These are phyloP conservation scores for Wickerhamomyces tratensis DNA, from an alignment of 805 yeast genomes.

Conservation along the genomic window DNA sequence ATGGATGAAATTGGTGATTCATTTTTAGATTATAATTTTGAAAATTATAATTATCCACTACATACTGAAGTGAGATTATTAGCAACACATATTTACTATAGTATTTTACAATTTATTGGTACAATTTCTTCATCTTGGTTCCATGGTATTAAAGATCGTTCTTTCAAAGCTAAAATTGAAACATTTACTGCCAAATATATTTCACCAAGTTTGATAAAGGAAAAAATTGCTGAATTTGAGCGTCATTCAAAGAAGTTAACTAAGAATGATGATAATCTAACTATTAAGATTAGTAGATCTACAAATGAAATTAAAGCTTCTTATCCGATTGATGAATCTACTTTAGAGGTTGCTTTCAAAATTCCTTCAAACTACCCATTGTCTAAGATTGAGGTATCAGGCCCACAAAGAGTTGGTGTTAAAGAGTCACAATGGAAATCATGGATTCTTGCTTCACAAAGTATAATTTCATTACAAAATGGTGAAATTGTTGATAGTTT, in stretches of 20 bases:
- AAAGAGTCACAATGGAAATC: conserved; percentile 91
- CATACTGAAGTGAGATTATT: conserved; percentile 28
- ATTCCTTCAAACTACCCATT: conserved; percentile 77
- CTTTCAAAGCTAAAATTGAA: conserved; percentile 50
- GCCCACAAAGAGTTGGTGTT: conserved; percentile 76
- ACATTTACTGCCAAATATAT: conserved; percentile 49
- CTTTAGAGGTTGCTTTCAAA: conserved; percentile 65
- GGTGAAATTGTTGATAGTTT: conserved; percentile 44
- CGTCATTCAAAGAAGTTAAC: conserved; percentile 25
- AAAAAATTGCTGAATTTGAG: conserved; percentile 45
- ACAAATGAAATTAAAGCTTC: conserved; percentile 62
- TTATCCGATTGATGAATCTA: conserved; percentile 80
- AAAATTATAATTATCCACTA: conserved; percentile 4
- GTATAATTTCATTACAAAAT: conserved; percentile 65
- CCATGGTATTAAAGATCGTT: conserved; percentile 56
- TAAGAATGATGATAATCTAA: conserved; percentile 29
- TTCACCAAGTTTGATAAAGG: conserved; percentile 53
- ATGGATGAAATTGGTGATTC: conserved; percentile 9
- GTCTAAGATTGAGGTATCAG: conserved; percentile 62
- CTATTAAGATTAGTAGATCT: conserved; percentile 50
- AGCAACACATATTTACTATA: conserved; percentile 41
- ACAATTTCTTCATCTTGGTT: conserved; percentile 61
- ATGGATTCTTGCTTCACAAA: conserved; percentile 87
- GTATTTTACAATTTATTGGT: conserved; percentile 41
- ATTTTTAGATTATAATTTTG: conserved; percentile 14